A percentile compares a stretch with the other conserved stretches of the same genome.
These are phyloP conservation scores for Aspergillus neotritici DNA, from an alignment of 2,329 filamentous ascomycete species.

Conservation along the genomic window DNA sequence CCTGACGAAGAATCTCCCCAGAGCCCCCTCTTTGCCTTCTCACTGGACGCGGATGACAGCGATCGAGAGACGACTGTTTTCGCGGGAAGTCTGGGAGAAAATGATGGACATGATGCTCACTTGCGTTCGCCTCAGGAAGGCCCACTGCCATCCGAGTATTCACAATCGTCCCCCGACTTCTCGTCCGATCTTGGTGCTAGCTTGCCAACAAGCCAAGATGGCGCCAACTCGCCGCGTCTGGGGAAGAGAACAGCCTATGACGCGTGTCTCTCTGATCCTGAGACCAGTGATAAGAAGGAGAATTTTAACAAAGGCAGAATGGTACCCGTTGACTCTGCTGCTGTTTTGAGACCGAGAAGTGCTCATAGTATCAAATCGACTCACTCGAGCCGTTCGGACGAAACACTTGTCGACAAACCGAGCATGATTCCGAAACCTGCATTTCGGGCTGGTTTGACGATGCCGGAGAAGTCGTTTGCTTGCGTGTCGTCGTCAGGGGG, in stretches of 20 bases:
- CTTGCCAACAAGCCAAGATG: slow-evolving; percentile 1
- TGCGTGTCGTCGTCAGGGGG: too few relatives aligned
- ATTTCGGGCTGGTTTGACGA: background rate
- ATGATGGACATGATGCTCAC: background rate
- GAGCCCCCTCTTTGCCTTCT: slow-evolving; percentile 17
- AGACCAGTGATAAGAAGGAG: slow-evolving; percentile 17
- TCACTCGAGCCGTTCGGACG: background rate
- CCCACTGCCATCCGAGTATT: background rate
- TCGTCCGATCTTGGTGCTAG: slow-evolving; percentile 1
- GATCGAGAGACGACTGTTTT: background rate
- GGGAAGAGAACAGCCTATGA: slow-evolving; percentile 25
- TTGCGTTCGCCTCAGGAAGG: background rate
- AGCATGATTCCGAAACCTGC: slow-evolving; percentile 5
- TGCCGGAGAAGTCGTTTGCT: background rate
- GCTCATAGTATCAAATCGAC: background rate
- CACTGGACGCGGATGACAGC: background rate
- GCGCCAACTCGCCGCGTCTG: slow-evolving; percentile 6
- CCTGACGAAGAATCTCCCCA: slow-evolving; percentile 6
- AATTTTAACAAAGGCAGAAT: background rate
- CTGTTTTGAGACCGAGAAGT: background rate
- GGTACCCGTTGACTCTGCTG: too few relatives aligned
- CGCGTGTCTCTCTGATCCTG: slow-evolving; percentile 25
- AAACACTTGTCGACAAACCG: background rate
- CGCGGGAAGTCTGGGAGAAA: too few relatives aligned
- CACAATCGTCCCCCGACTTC: background rate